A percentile compares a stretch with the other conserved stretches of the same genome.
Conservation (phyloP, 202 grass and related monocot genomes). For the Setaria viridis region DNA sequence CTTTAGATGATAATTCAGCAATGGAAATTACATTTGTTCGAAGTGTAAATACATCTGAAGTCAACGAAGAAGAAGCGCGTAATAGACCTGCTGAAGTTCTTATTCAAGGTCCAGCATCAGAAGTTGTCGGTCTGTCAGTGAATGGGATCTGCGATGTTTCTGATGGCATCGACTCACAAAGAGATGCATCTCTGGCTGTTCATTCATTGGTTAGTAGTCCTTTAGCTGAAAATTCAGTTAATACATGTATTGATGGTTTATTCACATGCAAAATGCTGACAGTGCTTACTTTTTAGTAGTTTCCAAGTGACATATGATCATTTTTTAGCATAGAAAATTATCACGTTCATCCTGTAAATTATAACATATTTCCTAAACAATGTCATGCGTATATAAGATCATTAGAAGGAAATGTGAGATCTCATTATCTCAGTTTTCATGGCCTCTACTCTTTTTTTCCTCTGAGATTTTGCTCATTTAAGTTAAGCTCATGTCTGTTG, state of each 20-base stretch:
- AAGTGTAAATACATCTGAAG: conserved; percentile 48
- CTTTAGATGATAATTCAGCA: conserved; percentile 29
- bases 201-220: conserved; percentile 35
- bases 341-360: conserved; percentile 2
- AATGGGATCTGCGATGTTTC: conserved; percentile 38
- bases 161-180: conserved; percentile 47
- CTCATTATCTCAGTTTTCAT: conserved; percentile 30
- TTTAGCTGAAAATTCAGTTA: conserved; percentile 39
- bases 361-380: conserved; percentile 4
- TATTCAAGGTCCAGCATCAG: conserved; percentile 40
- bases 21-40: conserved; percentile 49
- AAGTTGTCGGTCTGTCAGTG: conserved; percentile 40
- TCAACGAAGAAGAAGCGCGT: conserved; percentile 36
- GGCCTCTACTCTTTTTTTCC: background rate
- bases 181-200: conserved; percentile 39
- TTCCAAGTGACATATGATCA: conserved; percentile 4
- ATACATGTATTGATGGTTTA: conserved; percentile 36
- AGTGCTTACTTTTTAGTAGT: conserved; percentile 12
- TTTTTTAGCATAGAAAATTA: conserved; percentile 5
- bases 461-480: background rate
- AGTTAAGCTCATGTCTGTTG: too few species aligned
- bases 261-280: background rate
- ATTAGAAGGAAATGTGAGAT: background rate
- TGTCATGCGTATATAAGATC: background rate
- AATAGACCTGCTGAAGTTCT: conserved; percentile 41